Evolutionary conservation across 148 eudicot species (phyloP).

Genomic region (Fallopia convolvulus): DNA sequence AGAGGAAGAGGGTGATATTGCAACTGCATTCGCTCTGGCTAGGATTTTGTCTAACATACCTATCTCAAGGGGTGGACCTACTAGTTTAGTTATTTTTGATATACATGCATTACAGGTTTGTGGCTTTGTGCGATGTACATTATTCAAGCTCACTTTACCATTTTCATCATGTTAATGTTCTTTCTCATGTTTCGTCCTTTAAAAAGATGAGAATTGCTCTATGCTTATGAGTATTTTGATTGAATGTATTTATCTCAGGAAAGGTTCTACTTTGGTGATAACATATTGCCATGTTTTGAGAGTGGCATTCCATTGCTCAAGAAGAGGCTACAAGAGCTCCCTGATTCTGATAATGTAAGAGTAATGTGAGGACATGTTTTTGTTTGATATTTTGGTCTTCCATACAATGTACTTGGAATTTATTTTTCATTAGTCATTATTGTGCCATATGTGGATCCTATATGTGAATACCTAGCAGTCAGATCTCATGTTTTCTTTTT

Average conservation of each 20-base stretch:
- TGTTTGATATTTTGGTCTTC: not conserved
- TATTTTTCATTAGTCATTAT: not conserved
- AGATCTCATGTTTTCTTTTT: not conserved
- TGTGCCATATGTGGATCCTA: not conserved
- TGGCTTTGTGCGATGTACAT: conserved; percentile 32
- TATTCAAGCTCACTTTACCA: not conserved
- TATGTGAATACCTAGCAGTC: not conserved
- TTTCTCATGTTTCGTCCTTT: not conserved
- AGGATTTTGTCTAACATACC: conserved; percentile 85
- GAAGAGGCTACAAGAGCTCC: conserved; percentile 84
- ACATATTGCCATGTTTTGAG: conserved; percentile 92
- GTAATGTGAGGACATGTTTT: not conserved
- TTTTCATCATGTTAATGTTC: not conserved
- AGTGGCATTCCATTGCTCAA: conserved; percentile 93
- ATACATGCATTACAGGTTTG: conserved; percentile 97
- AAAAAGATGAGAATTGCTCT: not conserved
- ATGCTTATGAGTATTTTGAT: not conserved
- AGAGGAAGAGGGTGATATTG: conserved; percentile 99
- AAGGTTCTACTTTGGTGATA: conserved; percentile 96
- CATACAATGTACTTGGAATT: not conserved
- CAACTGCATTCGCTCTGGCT: conserved; percentile 94
- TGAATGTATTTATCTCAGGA: conserved; percentile 39
- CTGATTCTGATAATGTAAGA: conserved; percentile 90
- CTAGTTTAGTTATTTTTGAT: conserved; percentile 86
- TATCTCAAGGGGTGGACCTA: conserved; percentile 87